A percentile compares a stretch with the other conserved stretches of the same genome.
Conservation (phyloP, 352 stramenopile species). For the Pythium dissimile region DNA sequence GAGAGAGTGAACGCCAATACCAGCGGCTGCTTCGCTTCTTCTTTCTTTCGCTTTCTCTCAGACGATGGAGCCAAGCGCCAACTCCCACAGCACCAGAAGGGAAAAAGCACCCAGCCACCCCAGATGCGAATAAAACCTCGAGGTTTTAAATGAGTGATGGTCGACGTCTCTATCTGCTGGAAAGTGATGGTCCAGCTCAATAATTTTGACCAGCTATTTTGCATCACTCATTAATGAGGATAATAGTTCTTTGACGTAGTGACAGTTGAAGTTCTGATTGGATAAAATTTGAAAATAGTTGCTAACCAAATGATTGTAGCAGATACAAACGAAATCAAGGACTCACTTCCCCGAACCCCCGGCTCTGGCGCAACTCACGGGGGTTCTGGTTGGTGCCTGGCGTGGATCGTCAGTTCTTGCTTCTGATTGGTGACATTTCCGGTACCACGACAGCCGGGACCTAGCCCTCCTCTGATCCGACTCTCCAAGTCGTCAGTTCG, state of each 20-base stretch:
- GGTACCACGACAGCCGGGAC: no score
- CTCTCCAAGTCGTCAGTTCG: no score
- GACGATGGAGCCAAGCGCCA: background rate
- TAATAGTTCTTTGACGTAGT: background rate
- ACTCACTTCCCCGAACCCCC: background rate
- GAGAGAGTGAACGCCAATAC: no score
- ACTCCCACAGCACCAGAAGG: no score
- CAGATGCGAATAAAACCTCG: constrained; percentile 14
- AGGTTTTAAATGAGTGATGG: constrained; percentile 17
- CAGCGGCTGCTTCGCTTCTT: no score
- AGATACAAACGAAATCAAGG: background rate
- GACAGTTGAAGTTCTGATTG: background rate
- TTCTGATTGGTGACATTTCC: no score
- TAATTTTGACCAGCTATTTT: background rate
- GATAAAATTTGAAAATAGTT: background rate
- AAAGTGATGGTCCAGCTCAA: constrained; percentile 5
- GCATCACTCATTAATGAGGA: no score
- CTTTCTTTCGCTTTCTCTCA: constrained; percentile 3
- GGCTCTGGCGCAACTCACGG: background rate
- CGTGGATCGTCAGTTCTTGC: no score
- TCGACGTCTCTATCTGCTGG: background rate
- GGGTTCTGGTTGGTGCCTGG: background rate
- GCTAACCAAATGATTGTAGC: background rate
- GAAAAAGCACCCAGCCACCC: constrained; percentile 3
- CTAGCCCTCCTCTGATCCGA: no score